phyloP scores from a whole-genome alignment of 495 filamentous ascomycete genomes.

The Neurospora cerealis region DNA sequence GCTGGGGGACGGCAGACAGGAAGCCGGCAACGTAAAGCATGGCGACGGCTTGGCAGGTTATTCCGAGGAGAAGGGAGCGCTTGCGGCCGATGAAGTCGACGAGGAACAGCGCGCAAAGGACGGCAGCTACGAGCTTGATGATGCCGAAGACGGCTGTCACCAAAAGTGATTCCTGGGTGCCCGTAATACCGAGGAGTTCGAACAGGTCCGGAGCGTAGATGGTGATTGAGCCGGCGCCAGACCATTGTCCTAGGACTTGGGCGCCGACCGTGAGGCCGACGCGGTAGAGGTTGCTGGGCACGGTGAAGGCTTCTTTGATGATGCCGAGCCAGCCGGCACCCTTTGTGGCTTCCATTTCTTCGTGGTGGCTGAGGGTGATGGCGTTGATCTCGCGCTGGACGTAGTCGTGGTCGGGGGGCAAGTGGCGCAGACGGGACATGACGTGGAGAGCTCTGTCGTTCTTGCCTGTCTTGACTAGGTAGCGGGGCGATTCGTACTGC shows the following conservation, averaged over 20 bases:
- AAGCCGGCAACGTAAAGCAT: conserved; percentile 64
- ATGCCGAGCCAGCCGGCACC: conserved; percentile 44
- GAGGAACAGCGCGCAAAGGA: conserved; percentile 59
- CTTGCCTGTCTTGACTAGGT: conserved; percentile 42
- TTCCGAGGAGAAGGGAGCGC: conserved; percentile 54
- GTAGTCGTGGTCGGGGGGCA: conserved; percentile 38
- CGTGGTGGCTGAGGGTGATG: conserved; percentile 37
- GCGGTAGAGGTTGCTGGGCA: conserved; percentile 53
- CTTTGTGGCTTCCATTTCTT: conserved; percentile 48
- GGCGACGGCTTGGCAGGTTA: conserved; percentile 48
- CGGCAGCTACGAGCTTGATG: conserved; percentile 53
- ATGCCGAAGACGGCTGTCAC: conserved; percentile 63
- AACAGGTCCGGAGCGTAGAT: conserved; percentile 60
- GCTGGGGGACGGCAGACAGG: conserved; percentile 42
- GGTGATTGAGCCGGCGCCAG: conserved; percentile 58
- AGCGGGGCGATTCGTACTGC: conserved; percentile 52
- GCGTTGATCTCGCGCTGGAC: conserved; percentile 39
- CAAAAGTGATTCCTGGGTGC: conserved; percentile 51
- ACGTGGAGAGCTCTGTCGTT: conserved; percentile 33
- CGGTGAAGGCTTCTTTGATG: conserved; percentile 49
- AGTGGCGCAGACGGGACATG: conserved; percentile 41
- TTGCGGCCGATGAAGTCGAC: conserved; percentile 68
- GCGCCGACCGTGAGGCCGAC: conserved; percentile 48
- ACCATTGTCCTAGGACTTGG: conserved; percentile 58
- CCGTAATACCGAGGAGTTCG: conserved; percentile 50